phyloP scores from a whole-genome alignment of 495 filamentous ascomycete genomes.

The Neurospora sp. region DNA sequence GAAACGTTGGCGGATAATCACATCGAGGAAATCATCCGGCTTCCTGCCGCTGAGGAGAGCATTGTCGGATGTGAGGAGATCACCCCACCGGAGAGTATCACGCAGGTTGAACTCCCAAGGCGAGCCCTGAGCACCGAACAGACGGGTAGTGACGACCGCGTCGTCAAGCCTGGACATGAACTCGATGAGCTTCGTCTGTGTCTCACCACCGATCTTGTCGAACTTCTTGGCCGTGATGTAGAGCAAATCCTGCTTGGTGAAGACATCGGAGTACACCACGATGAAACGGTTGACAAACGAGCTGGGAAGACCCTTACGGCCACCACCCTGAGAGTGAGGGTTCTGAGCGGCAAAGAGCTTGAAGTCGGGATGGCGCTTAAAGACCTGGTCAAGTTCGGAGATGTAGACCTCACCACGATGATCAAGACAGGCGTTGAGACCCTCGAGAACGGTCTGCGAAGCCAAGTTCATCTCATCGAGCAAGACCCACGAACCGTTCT shows the following conservation, averaged over 20 bases:
- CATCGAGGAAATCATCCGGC: constrained; percentile 61
- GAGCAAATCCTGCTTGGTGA: constrained; percentile 68
- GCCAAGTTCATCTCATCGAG: constrained; percentile 99
- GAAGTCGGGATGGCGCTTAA: constrained; percentile 81
- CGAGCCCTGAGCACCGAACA: constrained; percentile 68
- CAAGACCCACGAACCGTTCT: constrained; percentile 88
- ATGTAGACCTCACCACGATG: constrained; percentile 95
- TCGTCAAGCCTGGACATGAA: constrained; percentile 73
- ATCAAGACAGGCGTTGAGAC: constrained; percentile 93
- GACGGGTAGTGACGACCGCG: constrained; percentile 51
- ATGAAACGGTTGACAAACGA: constrained; percentile 98
- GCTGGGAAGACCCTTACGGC: constrained; percentile 85
- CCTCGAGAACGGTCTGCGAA: constrained; percentile 93
- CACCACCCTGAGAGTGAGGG: constrained; percentile 92
- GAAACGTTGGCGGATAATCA: constrained; percentile 86
- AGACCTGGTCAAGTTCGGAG: constrained; percentile 86
- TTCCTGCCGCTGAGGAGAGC: constrained; percentile 41
- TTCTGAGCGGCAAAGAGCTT: constrained; percentile 95
- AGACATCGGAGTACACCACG: constrained; percentile 89
- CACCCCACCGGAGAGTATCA: constrained; percentile 83
- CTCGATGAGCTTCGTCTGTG: constrained; percentile 54
- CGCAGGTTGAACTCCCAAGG: constrained; percentile 98
- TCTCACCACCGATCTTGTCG: constrained; percentile 43
- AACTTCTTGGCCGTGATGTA: constrained; percentile 73
- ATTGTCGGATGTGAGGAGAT: constrained; percentile 51